A percentile compares a stretch with the other conserved stretches of the same genome.
Evolutionary conservation across 495 filamentous ascomycete genomes (phyloP).

Genomic region (Penicillium herquei): DNA sequence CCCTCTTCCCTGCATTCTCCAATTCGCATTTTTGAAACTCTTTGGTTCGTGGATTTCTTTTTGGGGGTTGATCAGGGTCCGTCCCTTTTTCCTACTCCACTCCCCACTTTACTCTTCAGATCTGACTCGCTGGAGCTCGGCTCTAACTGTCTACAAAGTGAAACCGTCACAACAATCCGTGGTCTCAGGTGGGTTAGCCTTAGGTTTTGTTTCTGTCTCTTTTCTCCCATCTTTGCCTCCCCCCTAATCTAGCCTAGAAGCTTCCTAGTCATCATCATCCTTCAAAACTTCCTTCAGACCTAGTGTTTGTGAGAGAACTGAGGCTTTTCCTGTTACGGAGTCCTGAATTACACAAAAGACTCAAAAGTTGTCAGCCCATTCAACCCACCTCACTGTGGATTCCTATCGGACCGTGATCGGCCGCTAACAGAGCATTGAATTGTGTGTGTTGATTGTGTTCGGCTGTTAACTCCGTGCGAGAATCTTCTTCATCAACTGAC

Average conservation of each 20-base stretch:
- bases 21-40: neutral
- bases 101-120: slow-evolving; percentile 8
- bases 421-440: slow-evolving; percentile 19
- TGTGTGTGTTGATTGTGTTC: slow-evolving; percentile 11
- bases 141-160: neutral
- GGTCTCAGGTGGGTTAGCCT: slow-evolving; percentile 1
- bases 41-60: neutral
- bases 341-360: neutral
- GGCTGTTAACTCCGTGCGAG: slow-evolving; percentile 16
- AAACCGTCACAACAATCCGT: neutral
- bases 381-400: slow-evolving; percentile 17
- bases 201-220: neutral
- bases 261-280: too few relatives aligned
- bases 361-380: slow-evolving; percentile 18
- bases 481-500: slow-evolving; percentile 18
- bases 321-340: neutral
- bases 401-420: slow-evolving; percentile 25
- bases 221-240: neutral
- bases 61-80: neutral
- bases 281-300: neutral
- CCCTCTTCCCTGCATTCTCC: neutral
- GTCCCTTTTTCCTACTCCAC: slow-evolving; percentile 1
- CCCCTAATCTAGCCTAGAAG: too few relatives aligned
- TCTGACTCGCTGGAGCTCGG: neutral
- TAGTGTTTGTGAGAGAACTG: neutral